Evolutionary conservation across 1,139 yeast species (phyloP), one percentile per base, ranked within the genome.

Genomic region (Yamadazyma kanchanaburiensis): DNA sequence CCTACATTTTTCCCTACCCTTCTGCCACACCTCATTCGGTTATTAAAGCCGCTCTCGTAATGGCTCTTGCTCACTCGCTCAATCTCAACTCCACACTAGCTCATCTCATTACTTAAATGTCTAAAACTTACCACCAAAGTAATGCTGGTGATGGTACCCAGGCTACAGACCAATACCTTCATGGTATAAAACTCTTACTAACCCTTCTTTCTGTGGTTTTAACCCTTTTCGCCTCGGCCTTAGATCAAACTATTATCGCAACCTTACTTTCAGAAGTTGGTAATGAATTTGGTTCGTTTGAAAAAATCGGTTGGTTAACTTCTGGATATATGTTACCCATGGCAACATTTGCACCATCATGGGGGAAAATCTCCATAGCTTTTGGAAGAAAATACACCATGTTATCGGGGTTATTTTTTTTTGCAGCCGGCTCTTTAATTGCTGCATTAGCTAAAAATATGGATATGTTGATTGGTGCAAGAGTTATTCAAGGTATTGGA

Each of bases 401-500:
- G 45, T 41, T 76, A 9, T 55, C 52, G 1, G 74, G 80, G 1
- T 61, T 80, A 8, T 43, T 71, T 8, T 46, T 81, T 2, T 81
- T 81, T 44, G 82, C 77, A 47, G 46, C 70, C 3, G 88, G 88
- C 0, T 78, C 86, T 2, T 60, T 81, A 30, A 55, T 81, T 4
- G 64, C 77, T 21, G 89, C 79, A 0, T 50, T 79, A 4, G 62
- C 88, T 0, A 60, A 51, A 12, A 64, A 65, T 22, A 78, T 80
- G 78, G 60, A 67, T 40, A 70, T 74, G 66, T 55, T 82, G 31
- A 78, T 83, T 37, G 86, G 77, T 1, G 89, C 87, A 1, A 64
- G 91, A 43, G 80, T 78, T 5, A 58, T 83, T 21, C 79, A 80
- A 31, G 94, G 94, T 32, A 47, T 77, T 27, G 94, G 91, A 11